Base-by-base conservation (phyloP, 2,329 filamentous ascomycete genomes). In the Exophiala mesophila region DNA sequence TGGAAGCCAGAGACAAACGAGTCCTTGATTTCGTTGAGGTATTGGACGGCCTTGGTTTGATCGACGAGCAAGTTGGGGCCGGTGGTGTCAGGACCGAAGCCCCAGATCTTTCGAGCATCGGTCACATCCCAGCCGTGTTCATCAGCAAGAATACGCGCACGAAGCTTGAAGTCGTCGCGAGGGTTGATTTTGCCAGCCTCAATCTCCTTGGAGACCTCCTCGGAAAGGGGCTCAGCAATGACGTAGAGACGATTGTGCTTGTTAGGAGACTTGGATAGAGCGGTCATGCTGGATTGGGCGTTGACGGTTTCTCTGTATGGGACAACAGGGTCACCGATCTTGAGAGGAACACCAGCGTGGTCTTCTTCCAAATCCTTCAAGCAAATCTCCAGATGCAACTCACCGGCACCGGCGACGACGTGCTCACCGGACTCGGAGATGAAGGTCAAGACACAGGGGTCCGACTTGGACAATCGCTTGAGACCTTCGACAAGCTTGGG, bases 161-260 rank as follows among this genome's bases (percentile, higher is more conserved):
- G 92, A 60, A 82, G 77, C 85, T 98, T 98, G 85, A 97, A 88
- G 77, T 98, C 92, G 70, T 98, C 92, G 79, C 90, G 88, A 57
- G 92, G 87, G 64, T 73, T 77, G 69, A 98, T 88, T 78, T 88
- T 92, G 76, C 92, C 92, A 42, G 66, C 57, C 77, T 98, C 92
- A 56, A 98, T 98, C 63, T 85, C 86, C 64, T 81, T 80, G 60
- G 86, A 78, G 49, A 98, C 83, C 60, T 97, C 92, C 80, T 98
- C 92, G 33, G 80, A 80, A 43, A 98, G 78, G 60, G 92, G 92
- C 73, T 88, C 75, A 55, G 92, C 92, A 70, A 79, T 80, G 74
- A 98, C 83, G 79, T 97, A 98, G 50, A 98, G 80, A 88, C 92
- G 90, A 82, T 98, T 98, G 85, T 98, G 92, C 88, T 98, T 98